phyloP scores from a whole-genome alignment of 2,329 filamentous ascomycete genomes.

The Coniella vitis region DNA sequence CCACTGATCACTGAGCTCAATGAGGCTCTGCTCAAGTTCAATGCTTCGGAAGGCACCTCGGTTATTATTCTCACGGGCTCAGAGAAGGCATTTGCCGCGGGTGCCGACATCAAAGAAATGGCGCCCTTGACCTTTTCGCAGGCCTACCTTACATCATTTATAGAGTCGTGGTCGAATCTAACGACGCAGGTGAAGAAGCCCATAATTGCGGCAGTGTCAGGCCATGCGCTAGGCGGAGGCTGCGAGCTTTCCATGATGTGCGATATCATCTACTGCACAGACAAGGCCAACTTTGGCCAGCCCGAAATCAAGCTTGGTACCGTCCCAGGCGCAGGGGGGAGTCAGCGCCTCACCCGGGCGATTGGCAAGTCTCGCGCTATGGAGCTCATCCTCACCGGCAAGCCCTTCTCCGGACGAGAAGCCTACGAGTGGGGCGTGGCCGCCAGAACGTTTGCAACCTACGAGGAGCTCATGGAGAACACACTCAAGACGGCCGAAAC shows the following conservation, averaged over 20 bases:
- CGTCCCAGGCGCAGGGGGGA: slow-evolving; percentile 87
- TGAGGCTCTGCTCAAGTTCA: slow-evolving; percentile 63
- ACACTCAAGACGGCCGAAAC: slow-evolving; percentile 78
- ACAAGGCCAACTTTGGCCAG: slow-evolving; percentile 84
- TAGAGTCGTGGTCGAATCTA: slow-evolving; percentile 87
- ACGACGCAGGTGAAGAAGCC: slow-evolving; percentile 85
- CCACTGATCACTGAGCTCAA: slow-evolving; percentile 90
- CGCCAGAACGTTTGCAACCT: slow-evolving; percentile 69
- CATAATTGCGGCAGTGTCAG: slow-evolving; percentile 88
- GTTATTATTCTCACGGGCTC: slow-evolving; percentile 85
- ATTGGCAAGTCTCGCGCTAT: slow-evolving; percentile 82
- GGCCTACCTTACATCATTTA: slow-evolving; percentile 87
- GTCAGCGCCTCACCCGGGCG: slow-evolving; percentile 77
- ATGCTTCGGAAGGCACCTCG: slow-evolving; percentile 60
- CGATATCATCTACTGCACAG: slow-evolving; percentile 87
- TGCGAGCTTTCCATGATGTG: slow-evolving; percentile 98
- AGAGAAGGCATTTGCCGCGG: slow-evolving; percentile 85
- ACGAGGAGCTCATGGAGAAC: slow-evolving; percentile 76
- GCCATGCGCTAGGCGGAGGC: slow-evolving; percentile 88
- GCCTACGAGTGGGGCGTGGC: slow-evolving; percentile 89
- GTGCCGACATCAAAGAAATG: slow-evolving; percentile 99
- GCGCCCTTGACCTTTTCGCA: slow-evolving; percentile 80
- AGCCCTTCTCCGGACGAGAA: slow-evolving; percentile 74
- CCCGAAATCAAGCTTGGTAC: slow-evolving; percentile 94
- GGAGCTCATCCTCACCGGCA: slow-evolving; percentile 84